Conservation (phyloP, 805 yeast genomes). For the Soucietia sequanensis region DNA sequence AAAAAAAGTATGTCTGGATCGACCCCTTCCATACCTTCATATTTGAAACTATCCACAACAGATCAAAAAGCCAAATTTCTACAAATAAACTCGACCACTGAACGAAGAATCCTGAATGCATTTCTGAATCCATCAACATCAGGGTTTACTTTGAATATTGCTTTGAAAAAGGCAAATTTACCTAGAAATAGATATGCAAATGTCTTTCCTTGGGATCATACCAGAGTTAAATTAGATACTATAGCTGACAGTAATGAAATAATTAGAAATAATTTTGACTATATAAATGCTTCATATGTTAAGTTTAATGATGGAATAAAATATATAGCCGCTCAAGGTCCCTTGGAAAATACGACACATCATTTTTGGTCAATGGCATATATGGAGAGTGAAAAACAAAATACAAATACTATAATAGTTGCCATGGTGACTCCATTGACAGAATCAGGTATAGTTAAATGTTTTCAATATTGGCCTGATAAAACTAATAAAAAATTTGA, state of each 20-base stretch:
- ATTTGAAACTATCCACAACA: neutral
- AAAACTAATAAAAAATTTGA: constrained; percentile 15
- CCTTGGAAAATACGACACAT: constrained; percentile 35
- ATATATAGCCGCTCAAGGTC: constrained; percentile 78
- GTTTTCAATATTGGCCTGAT: constrained; percentile 43
- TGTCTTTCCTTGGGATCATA: constrained; percentile 40
- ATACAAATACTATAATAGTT: constrained; percentile 24
- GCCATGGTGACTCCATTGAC: constrained; percentile 53
- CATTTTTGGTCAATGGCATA: constrained; percentile 52
- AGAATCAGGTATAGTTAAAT: constrained; percentile 41
- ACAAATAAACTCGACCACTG: constrained; percentile 5
- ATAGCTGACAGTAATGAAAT: constrained; percentile 4
- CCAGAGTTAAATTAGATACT: constrained; percentile 29
- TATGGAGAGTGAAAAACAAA: constrained; percentile 26
- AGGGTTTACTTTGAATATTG: constrained; percentile 6
- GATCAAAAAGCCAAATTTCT: constrained; percentile 1
- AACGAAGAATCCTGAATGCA: constrained; percentile 9
- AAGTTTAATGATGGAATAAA: constrained; percentile 11
- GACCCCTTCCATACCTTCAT: no score
- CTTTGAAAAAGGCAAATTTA: constrained; percentile 1
- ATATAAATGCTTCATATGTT: constrained; percentile 45
- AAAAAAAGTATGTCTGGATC: no score
- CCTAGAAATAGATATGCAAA: constrained; percentile 36
- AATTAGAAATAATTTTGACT: constrained; percentile 24
- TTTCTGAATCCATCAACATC: constrained; percentile 4